phyloP scores from a whole-genome alignment of 1,284 basidiomycete genomes.

The Anthracocystis walkeri region DNA sequence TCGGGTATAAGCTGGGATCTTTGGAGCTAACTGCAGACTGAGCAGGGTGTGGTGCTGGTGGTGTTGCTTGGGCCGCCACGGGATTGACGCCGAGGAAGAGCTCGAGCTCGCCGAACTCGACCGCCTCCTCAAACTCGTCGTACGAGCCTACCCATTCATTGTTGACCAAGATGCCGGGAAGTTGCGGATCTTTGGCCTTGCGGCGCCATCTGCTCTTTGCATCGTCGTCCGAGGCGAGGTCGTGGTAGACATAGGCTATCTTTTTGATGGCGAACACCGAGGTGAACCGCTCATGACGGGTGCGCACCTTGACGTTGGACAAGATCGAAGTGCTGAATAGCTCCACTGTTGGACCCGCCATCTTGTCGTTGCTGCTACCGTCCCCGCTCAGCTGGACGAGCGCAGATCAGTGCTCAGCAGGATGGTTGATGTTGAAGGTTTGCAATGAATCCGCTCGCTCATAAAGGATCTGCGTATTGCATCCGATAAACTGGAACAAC shows the following conservation, averaged over 20 bases:
- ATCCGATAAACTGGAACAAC: not conserved
- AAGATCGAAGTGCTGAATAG: conserved; percentile 69
- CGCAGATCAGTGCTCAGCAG: not conserved
- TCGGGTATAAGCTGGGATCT: conserved; percentile 49
- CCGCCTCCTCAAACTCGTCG: conserved; percentile 68
- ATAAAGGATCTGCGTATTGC: not conserved
- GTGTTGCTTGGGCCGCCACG: conserved; percentile 4
- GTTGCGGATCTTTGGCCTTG: conserved; percentile 62
- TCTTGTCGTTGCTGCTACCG: conserved; percentile 17
- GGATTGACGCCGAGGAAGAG: conserved; percentile 58
- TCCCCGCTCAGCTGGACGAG: not conserved
- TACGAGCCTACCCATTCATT: conserved; percentile 69
- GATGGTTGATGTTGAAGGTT: not conserved
- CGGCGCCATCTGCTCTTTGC: conserved; percentile 67
- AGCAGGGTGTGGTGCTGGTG: conserved; percentile 39
- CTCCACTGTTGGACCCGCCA: conserved; percentile 57
- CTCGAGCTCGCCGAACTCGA: conserved; percentile 67
- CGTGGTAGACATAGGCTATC: conserved; percentile 67
- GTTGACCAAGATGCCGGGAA: conserved; percentile 67
- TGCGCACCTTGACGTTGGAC: conserved; percentile 64
- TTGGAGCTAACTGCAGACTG: conserved; percentile 47
- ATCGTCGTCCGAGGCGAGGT: conserved; percentile 66
- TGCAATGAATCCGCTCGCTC: not conserved
- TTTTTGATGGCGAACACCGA: conserved; percentile 61
- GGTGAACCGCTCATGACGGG: conserved; percentile 65